Evolutionary conservation across 2,329 filamentous ascomycete species (phyloP).

Genomic region (Aureobasidium sp.): DNA sequence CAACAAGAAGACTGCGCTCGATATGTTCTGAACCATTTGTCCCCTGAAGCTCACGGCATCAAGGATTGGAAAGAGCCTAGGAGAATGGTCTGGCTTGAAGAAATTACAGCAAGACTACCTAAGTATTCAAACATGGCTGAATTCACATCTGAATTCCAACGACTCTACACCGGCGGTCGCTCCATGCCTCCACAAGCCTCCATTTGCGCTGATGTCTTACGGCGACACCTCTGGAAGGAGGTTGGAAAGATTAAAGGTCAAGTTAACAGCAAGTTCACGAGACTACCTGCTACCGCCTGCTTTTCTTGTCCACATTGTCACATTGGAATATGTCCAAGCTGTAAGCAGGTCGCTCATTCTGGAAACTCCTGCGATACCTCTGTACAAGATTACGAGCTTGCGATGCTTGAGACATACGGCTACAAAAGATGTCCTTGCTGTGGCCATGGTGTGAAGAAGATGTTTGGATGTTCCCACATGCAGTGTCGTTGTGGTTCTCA

Average conservation of each 20-base stretch:
- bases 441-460: constrained; percentile 50
- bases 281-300: constrained; percentile 10
- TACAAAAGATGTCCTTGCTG: constrained; percentile 59
- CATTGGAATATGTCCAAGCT: constrained; percentile 47
- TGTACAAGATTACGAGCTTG: constrained; percentile 39
- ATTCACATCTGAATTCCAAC: constrained; percentile 12
- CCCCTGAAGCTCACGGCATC: neutral
- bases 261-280: neutral
- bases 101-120: neutral
- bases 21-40: neutral
- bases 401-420: constrained; percentile 47
- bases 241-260: constrained; percentile 13
- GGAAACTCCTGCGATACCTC: constrained; percentile 40
- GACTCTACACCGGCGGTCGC: constrained; percentile 5
- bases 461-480: constrained; percentile 56
- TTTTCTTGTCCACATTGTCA: constrained; percentile 52
- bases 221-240: constrained; percentile 3
- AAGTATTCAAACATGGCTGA: neutral
- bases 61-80: neutral
- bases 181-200: neutral
- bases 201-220: constrained; percentile 3
- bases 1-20: neutral
- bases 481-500: constrained; percentile 55
- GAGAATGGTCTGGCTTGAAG: constrained; percentile 2
- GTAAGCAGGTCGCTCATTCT: constrained; percentile 47